A percentile compares a stretch with the other conserved stretches of the same genome.
These are phyloP conservation scores for Borovskyia barvae DNA, from an alignment of 208 protist species.

Conservation along the genomic window DNA sequence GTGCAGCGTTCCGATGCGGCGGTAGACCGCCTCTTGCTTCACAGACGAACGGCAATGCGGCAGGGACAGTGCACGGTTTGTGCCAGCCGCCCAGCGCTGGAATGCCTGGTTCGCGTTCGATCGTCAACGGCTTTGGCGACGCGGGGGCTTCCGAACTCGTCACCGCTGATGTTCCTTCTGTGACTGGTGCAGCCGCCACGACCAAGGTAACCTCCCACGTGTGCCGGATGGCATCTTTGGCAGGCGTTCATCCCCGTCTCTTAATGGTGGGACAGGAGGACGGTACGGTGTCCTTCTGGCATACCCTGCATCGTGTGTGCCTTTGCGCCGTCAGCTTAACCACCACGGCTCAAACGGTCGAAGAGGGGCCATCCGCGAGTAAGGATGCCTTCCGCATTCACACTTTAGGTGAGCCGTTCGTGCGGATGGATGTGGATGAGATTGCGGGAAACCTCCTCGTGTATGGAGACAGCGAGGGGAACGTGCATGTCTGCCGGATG, in stretches of 20 bases:
- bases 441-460: constrained; percentile 33
- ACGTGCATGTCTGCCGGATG: constrained; percentile 72
- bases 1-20: no score
- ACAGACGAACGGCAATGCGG: not conserved
- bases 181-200: not conserved
- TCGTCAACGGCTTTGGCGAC: not conserved
- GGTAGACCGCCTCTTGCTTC: no score
- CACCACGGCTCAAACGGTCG: constrained; percentile 11
- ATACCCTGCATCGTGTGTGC: constrained; percentile 60
- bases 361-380: not conserved
- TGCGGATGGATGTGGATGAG: constrained; percentile 30
- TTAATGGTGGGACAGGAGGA: constrained; percentile 70
- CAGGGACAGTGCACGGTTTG: not conserved
- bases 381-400: not conserved
- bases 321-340: constrained; percentile 57
- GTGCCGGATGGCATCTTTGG: constrained; percentile 41
- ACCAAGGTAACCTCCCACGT: constrained; percentile 34
- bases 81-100: no score
- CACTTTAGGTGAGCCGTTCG: not conserved
- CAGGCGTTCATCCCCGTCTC: constrained; percentile 36
- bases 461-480: constrained; percentile 66
- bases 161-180: not conserved
- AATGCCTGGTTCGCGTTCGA: not conserved
- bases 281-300: constrained; percentile 77
- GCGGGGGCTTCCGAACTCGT: not conserved